A percentile compares a stretch with the other conserved stretches of the same genome.
These are phyloP conservation scores for Saccharum spontaneum DNA, from an alignment of 176 grass and related monocot species.

Conservation along the genomic window DNA sequence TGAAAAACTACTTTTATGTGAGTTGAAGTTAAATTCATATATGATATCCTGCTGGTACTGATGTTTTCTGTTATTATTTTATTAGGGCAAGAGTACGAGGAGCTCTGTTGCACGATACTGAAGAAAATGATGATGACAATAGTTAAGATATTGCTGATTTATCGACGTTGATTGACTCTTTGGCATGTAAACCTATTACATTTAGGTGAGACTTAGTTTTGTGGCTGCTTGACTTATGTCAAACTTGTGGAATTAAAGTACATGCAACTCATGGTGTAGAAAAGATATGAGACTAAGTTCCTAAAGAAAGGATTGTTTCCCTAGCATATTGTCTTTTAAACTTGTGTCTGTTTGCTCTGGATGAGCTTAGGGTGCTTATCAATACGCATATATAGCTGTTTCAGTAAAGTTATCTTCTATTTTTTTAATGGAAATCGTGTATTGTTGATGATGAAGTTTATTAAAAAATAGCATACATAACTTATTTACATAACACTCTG, in stretches of 20 bases:
- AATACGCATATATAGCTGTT: background rate
- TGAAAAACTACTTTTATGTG: slow-evolving; percentile 16
- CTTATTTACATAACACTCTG: background rate
- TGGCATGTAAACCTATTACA: slow-evolving; percentile 5
- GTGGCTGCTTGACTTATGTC: background rate
- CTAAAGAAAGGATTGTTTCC: background rate
- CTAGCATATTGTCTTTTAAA: background rate
- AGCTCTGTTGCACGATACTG: slow-evolving; percentile 67
- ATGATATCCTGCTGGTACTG: background rate
- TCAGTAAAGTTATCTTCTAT: background rate
- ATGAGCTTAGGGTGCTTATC: background rate
- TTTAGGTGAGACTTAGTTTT: background rate
- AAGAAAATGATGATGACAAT: slow-evolving; percentile 55
- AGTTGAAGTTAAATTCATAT: slow-evolving; percentile 27
- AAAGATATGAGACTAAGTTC: background rate
- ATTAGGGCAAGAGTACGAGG: slow-evolving; percentile 71
- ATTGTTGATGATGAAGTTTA: background rate
- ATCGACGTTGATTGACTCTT: background rate
- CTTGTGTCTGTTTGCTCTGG: background rate
- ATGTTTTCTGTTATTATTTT: slow-evolving; percentile 4
- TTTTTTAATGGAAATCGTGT: background rate
- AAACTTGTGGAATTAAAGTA: slow-evolving; percentile 32
- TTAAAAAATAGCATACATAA: background rate
- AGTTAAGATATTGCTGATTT: slow-evolving; percentile 32
- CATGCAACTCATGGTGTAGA: background rate